Conservation (phyloP, 1,284 basidiomycete species). For the Ceratobasidium sp. region DNA sequence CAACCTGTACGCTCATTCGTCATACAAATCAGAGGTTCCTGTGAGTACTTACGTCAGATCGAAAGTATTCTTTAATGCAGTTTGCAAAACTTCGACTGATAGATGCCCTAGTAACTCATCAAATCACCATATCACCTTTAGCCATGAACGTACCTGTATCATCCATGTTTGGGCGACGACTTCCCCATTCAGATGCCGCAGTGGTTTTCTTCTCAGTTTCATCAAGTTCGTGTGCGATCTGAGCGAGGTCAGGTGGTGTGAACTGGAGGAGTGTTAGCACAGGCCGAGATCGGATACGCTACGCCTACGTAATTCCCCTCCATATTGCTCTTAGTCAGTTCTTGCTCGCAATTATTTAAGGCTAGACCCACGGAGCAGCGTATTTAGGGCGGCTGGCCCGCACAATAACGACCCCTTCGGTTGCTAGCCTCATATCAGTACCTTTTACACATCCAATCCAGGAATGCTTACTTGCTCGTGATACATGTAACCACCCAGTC, state of each 20-base stretch:
- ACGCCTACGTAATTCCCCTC: slow-evolving; percentile 71
- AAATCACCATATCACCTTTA: slow-evolving; percentile 37
- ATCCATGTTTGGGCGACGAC: slow-evolving; percentile 84
- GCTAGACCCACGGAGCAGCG: slow-evolving; percentile 63
- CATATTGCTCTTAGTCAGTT: slow-evolving; percentile 48
- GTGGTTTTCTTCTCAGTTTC: slow-evolving; percentile 53
- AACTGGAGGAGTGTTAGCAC: slow-evolving; percentile 63
- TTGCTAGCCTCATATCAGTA: no score
- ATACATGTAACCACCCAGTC: slow-evolving; percentile 24
- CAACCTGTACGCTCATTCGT: slow-evolving; percentile 53
- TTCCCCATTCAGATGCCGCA: slow-evolving; percentile 50
- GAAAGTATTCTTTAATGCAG: slow-evolving; percentile 78
- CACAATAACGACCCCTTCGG: slow-evolving; percentile 80
- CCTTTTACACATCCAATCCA: not conserved
- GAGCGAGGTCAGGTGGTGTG: slow-evolving; percentile 85
- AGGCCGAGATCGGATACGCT: slow-evolving; percentile 20
- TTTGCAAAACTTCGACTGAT: slow-evolving; percentile 80
- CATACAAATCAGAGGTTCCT: no score
- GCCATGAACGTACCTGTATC: slow-evolving; percentile 66
- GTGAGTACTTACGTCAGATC: slow-evolving; percentile 67
- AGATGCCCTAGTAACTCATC: slow-evolving; percentile 76
- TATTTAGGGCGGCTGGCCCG: slow-evolving; percentile 86
- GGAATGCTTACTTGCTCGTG: slow-evolving; percentile 11
- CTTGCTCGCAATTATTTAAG: slow-evolving; percentile 27
- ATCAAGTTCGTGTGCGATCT: slow-evolving; percentile 75